These are phyloP conservation scores for Blastocystis sp. DNA, from an alignment of 352 stramenopile species.

Conservation along the genomic window DNA sequence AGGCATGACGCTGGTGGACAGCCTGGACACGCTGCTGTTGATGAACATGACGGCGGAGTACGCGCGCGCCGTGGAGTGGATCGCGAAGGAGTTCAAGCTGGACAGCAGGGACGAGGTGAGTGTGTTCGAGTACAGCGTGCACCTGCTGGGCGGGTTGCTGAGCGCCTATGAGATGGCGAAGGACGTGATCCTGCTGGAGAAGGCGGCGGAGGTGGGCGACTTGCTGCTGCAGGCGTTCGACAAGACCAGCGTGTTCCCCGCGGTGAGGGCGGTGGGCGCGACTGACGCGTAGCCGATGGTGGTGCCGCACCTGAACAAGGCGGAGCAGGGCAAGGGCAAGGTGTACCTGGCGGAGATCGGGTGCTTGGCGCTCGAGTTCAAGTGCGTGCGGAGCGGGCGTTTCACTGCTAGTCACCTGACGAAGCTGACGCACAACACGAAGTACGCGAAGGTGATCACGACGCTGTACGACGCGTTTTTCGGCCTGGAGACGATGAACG, in stretches of 20 bases:
- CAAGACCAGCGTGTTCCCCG: slow-evolving; percentile 84
- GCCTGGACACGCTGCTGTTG: slow-evolving; percentile 87
- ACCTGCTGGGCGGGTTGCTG: slow-evolving; percentile 90
- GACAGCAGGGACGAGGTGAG: slow-evolving; percentile 74
- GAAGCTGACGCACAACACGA: slow-evolving; percentile 73
- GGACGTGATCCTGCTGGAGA: slow-evolving; percentile 77
- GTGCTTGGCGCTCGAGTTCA: slow-evolving; percentile 81
- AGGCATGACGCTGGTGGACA: slow-evolving; percentile 86
- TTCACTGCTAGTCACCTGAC: slow-evolving; percentile 71
- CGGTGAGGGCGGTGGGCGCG: slow-evolving; percentile 72
- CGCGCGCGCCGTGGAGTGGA: slow-evolving; percentile 79
- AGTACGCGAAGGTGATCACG: slow-evolving; percentile 73
- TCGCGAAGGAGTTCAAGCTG: slow-evolving; percentile 76
- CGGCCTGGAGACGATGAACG: slow-evolving; percentile 63
- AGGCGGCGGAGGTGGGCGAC: slow-evolving; percentile 86
- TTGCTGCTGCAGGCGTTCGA: slow-evolving; percentile 85
- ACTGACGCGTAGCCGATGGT: slow-evolving; percentile 76
- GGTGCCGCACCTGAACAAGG: slow-evolving; percentile 74
- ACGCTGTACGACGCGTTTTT: not conserved
- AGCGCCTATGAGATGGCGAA: slow-evolving; percentile 83
- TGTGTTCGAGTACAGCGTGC: slow-evolving; percentile 96
- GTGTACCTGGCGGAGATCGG: slow-evolving; percentile 77
- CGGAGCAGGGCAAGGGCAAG: slow-evolving; percentile 73
- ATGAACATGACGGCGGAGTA: slow-evolving; percentile 89
- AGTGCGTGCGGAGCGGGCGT: slow-evolving; percentile 70